Percentiles rank a stretch among this genome's conserved stretches.
Conservation (phyloP, 805 yeast genomes). For the Lachancea sp. region DNA sequence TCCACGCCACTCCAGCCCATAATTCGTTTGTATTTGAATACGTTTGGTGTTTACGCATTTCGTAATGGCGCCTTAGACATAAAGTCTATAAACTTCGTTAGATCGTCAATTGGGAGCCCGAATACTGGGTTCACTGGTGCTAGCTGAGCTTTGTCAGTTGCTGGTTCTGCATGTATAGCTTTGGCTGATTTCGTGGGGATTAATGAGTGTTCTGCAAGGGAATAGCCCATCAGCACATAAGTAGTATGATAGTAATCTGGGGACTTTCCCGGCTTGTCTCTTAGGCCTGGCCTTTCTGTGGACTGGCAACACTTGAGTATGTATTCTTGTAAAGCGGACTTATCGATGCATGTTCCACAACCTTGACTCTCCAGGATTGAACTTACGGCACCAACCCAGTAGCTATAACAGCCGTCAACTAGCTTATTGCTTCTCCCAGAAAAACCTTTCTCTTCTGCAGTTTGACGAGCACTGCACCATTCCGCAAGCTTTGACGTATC, state of each 20-base stretch:
- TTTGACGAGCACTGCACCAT: constrained; percentile 74
- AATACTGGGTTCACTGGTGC: constrained; percentile 48
- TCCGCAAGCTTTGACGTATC: constrained; percentile 45
- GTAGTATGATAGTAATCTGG: constrained; percentile 91
- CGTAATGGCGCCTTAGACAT: neutral
- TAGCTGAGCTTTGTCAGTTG: constrained; percentile 9
- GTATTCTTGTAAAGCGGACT: constrained; percentile 57
- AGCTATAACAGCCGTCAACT: constrained; percentile 94
- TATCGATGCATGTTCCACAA: constrained; percentile 36
- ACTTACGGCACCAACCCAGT: constrained; percentile 90
- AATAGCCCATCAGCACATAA: constrained; percentile 72
- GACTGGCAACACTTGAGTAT: constrained; percentile 72
- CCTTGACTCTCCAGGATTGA: constrained; percentile 36
- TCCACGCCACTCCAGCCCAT: too few species aligned
- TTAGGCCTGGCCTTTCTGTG: constrained; percentile 57
- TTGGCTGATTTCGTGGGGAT: constrained; percentile 1
- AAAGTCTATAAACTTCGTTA: constrained; percentile 30
- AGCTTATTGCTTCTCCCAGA: constrained; percentile 87
- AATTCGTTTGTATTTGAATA: too few species aligned
- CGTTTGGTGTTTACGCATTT: too few species aligned
- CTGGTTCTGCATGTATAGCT: constrained; percentile 4
- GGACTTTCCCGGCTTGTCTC: constrained; percentile 77
- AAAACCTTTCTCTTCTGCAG: constrained; percentile 73
- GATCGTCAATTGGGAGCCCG: constrained; percentile 45
- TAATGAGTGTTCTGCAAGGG: constrained; percentile 20